Percentiles rank a stretch among this genome's conserved stretches.
Evolutionary conservation across 1,139 yeast species (phyloP).

Genomic region (Saccharomyces hybrid): DNA sequence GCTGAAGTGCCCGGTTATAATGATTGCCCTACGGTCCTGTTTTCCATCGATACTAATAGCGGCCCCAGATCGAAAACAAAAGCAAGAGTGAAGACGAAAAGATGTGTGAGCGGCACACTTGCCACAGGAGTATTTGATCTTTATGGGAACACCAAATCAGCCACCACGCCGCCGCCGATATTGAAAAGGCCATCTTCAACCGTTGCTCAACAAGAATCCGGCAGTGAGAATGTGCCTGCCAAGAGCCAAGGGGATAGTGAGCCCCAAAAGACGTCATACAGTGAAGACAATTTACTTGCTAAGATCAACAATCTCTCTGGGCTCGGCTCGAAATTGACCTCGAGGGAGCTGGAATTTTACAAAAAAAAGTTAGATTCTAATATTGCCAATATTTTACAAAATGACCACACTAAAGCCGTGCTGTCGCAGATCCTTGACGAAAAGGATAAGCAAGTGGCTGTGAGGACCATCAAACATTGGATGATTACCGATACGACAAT

Average conservation of each 20-base stretch:
- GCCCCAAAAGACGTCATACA: slow-evolving; percentile 3
- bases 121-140: not conserved
- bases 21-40: slow-evolving; percentile 31
- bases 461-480: slow-evolving; percentile 24
- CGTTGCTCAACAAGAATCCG: not conserved
- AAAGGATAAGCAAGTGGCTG: slow-evolving; percentile 12
- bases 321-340: slow-evolving; percentile 15
- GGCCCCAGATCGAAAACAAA: slow-evolving; percentile 7
- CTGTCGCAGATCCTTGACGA: slow-evolving; percentile 19
- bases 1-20: slow-evolving; percentile 32
- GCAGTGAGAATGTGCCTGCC: not conserved
- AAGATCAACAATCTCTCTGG: slow-evolving; percentile 14
- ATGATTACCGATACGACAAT: slow-evolving; percentile 27
- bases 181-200: not conserved
- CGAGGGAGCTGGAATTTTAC: slow-evolving; percentile 25
- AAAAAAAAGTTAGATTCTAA: slow-evolving; percentile 22
- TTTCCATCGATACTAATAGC: slow-evolving; percentile 7
- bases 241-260: not conserved
- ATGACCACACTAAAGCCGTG: slow-evolving; percentile 15
- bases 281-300: slow-evolving; percentile 15
- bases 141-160: slow-evolving; percentile 1
- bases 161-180: slow-evolving; percentile 4
- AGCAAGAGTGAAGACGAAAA: slow-evolving; percentile 3
- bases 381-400: slow-evolving; percentile 14
- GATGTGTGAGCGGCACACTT: not conserved